Evolutionary conservation across 768 basidiomycete genomes (phyloP).

Genomic region (Lentinula sp.): DNA sequence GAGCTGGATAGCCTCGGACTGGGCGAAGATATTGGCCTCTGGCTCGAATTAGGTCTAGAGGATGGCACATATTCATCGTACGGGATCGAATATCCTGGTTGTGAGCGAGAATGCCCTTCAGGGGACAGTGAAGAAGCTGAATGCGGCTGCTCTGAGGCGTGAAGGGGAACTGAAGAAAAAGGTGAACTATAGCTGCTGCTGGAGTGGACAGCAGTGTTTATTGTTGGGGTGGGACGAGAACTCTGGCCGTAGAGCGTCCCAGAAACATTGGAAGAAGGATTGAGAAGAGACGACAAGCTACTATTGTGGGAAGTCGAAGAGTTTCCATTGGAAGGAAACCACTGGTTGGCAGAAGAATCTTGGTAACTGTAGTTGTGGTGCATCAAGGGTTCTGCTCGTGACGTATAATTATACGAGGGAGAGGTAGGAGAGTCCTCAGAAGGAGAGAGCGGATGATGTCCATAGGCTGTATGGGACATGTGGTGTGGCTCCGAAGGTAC

Average conservation of each 20-base stretch:
- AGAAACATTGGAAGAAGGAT: slow-evolving; percentile 49
- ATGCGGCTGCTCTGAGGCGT: slow-evolving; percentile 47
- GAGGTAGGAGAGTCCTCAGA: slow-evolving; percentile 63
- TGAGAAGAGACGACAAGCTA: slow-evolving; percentile 72
- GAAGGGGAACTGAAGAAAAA: slow-evolving; percentile 66
- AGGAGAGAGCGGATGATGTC: slow-evolving; percentile 43
- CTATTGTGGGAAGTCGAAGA: slow-evolving; percentile 61
- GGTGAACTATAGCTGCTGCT: slow-evolving; percentile 46
- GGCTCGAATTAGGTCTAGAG: slow-evolving; percentile 68
- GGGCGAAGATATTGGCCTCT: slow-evolving; percentile 59
- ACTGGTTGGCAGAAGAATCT: slow-evolving; percentile 52
- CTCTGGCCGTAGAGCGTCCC: slow-evolving; percentile 26
- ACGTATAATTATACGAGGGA: slow-evolving; percentile 32
- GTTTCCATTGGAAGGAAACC: slow-evolving; percentile 40
- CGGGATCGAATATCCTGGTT: slow-evolving; percentile 81
- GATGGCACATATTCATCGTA: slow-evolving; percentile 66
- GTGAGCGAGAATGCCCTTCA: slow-evolving; percentile 73
- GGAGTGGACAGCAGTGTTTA: slow-evolving; percentile 46
- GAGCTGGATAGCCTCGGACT: slow-evolving; percentile 66
- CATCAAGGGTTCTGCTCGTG: slow-evolving; percentile 1
- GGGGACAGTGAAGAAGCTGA: slow-evolving; percentile 69
- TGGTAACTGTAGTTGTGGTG: slow-evolving; percentile 38
- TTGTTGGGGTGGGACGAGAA: slow-evolving; percentile 59
- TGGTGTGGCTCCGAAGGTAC: slow-evolving; percentile 71
- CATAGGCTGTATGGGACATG: slow-evolving; percentile 23